phyloP scores from a whole-genome alignment of 1,284 basidiomycete genomes.

The Irpex sp. region DNA sequence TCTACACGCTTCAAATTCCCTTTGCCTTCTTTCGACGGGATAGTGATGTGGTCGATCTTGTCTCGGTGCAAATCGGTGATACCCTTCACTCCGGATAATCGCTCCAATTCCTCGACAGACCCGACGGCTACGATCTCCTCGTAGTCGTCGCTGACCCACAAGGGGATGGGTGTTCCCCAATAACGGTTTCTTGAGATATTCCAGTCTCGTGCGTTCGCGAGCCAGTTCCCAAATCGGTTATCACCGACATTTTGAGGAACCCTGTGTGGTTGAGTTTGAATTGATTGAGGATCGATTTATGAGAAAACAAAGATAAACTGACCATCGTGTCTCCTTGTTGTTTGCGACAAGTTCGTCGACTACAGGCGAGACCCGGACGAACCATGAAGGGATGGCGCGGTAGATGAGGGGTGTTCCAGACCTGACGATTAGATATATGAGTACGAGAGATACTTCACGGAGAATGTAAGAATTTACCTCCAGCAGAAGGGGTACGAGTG shows the following conservation, averaged over 20 bases:
- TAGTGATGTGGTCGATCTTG: slow-evolving; percentile 94
- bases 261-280: slow-evolving; percentile 37
- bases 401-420: slow-evolving; percentile 96
- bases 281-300: no score
- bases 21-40: slow-evolving; percentile 90
- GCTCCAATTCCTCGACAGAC: slow-evolving; percentile 88
- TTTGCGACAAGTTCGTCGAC: slow-evolving; percentile 87
- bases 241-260: slow-evolving; percentile 92
- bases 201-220: slow-evolving; percentile 98
- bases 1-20: slow-evolving; percentile 86
- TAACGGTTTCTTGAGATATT: slow-evolving; percentile 99
- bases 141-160: slow-evolving; percentile 94
- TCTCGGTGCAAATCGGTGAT: slow-evolving; percentile 96
- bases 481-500: slow-evolving; percentile 98
- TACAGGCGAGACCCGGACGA: slow-evolving; percentile 85
- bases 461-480: slow-evolving; percentile 53
- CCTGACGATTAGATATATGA: slow-evolving; percentile 35
- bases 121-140: slow-evolving; percentile 90
- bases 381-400: slow-evolving; percentile 96
- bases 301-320: slow-evolving; percentile 15
- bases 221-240: slow-evolving; percentile 95
- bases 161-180: slow-evolving; percentile 97
- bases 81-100: slow-evolving; percentile 80
- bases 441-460: neutral
- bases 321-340: slow-evolving; percentile 92